A percentile compares a stretch with the other conserved stretches of the same genome.
Conservation (phyloP, 371 early-diverging fungal species). For the Sporodiniella umbellata region DNA sequence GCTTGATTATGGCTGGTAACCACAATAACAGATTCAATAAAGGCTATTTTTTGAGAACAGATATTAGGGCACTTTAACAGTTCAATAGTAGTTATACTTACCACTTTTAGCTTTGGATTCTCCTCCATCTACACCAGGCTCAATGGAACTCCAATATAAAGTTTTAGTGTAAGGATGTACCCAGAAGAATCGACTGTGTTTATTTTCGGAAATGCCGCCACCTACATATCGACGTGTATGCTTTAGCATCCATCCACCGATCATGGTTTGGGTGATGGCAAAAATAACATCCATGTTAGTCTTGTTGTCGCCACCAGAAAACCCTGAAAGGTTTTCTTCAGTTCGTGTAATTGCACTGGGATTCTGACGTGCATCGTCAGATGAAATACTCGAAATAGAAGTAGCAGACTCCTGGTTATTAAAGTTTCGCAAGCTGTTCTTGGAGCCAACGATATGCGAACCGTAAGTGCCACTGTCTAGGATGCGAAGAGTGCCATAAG, state of each 20-base stretch:
- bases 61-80: not conserved
- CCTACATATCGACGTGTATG: constrained; percentile 63
- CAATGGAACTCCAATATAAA: constrained; percentile 73
- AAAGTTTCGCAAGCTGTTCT: constrained; percentile 10
- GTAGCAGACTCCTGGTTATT: constrained; percentile 14
- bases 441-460: constrained; percentile 4
- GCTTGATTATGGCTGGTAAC: constrained; percentile 36
- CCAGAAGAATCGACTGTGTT: constrained; percentile 80
- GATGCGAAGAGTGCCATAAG: constrained; percentile 24
- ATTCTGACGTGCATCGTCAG: constrained; percentile 11
- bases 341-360: constrained; percentile 4
- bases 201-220: constrained; percentile 59
- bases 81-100: constrained; percentile 12
- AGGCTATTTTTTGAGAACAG: constrained; percentile 46
- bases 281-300: constrained; percentile 64
- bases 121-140: constrained; percentile 59
- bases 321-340: constrained; percentile 11
- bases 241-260: constrained; percentile 78
- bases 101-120: constrained; percentile 56
- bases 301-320: constrained; percentile 11
- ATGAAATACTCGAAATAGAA: constrained; percentile 29
- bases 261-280: constrained; percentile 78
- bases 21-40: constrained; percentile 55
- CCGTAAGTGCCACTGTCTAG: constrained; percentile 22
- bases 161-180: constrained; percentile 83